Conservation (phyloP, 352 stramenopile genomes). For the Lagenidium giganteum region DNA sequence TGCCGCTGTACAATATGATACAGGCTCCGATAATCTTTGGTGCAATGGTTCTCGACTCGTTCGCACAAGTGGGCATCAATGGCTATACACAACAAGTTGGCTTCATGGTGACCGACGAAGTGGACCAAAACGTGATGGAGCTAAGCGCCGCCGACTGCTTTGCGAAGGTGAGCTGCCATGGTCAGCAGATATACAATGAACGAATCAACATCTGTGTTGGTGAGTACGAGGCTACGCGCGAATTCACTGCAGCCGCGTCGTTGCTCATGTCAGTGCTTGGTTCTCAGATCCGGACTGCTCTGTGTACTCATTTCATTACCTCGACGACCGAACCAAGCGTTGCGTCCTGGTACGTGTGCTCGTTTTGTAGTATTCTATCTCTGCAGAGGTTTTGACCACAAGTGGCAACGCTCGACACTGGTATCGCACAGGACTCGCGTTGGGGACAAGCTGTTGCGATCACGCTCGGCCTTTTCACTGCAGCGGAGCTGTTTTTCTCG, state of each 20-base stretch:
- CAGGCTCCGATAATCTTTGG: constrained; percentile 55
- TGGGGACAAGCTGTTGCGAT: no score
- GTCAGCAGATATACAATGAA: constrained; percentile 31
- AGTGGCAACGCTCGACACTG: no score
- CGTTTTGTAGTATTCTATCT: no score
- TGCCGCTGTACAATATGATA: constrained; percentile 70
- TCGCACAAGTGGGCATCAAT: constrained; percentile 42
- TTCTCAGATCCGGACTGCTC: constrained; percentile 65
- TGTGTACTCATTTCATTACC: constrained; percentile 51
- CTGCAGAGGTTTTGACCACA: no score
- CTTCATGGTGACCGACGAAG: constrained; percentile 1
- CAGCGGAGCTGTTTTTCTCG: no score
- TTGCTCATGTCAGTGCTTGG: no score
- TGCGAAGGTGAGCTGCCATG: constrained; percentile 17
- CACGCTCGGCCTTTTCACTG: no score
- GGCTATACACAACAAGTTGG: constrained; percentile 27
- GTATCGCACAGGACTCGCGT: no score
- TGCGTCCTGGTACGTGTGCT: constrained; percentile 53
- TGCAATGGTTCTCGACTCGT: constrained; percentile 37
- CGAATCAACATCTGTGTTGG: constrained; percentile 52
- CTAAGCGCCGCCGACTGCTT: constrained; percentile 12
- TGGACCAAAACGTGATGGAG: background rate
- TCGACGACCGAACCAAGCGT: constrained; percentile 36
- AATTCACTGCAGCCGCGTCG: no score
- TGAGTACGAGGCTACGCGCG: constrained; percentile 11